Evolutionary conservation across 2,329 filamentous ascomycete genomes (phyloP).

Genomic region (Tothia fuscella): DNA sequence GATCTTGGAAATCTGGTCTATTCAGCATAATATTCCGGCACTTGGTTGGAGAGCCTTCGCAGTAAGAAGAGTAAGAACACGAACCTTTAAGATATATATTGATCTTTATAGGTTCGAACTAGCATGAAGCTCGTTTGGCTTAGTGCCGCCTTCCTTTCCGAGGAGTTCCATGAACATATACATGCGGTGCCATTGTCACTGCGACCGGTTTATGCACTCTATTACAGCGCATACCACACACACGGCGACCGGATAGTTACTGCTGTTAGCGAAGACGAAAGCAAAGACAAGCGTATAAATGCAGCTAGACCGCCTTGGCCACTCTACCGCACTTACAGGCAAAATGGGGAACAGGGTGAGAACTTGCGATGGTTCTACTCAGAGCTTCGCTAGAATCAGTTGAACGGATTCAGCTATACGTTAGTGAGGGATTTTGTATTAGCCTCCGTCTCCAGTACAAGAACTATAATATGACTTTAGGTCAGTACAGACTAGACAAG

Average conservation of each 20-base stretch:
- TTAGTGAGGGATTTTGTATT: not conserved
- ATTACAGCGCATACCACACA: not conserved
- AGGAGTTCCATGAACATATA: not conserved
- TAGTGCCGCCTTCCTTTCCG: not conserved
- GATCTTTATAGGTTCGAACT: not conserved
- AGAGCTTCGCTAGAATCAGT: not conserved
- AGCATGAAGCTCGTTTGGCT: not conserved
- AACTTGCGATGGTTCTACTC: not conserved
- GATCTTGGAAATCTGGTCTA: not conserved
- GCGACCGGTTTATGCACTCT: not conserved
- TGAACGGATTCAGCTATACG: not conserved
- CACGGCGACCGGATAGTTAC: not conserved
- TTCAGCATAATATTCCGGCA: not conserved
- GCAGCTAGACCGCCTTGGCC: not conserved
- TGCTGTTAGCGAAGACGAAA: not conserved
- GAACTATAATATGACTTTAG: slow-evolving; percentile 1
- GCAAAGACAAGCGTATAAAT: not conserved
- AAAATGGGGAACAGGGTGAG: not conserved
- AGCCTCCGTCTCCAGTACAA: slow-evolving; percentile 1
- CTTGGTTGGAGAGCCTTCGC: not conserved
- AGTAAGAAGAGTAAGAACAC: not conserved
- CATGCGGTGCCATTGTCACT: not conserved
- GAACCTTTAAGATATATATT: not conserved
- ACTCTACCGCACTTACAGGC: not conserved
- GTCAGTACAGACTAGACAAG: not conserved